Base-by-base conservation (phyloP, 768 basidiomycete genomes). In the Tulasnella sp. region DNA sequence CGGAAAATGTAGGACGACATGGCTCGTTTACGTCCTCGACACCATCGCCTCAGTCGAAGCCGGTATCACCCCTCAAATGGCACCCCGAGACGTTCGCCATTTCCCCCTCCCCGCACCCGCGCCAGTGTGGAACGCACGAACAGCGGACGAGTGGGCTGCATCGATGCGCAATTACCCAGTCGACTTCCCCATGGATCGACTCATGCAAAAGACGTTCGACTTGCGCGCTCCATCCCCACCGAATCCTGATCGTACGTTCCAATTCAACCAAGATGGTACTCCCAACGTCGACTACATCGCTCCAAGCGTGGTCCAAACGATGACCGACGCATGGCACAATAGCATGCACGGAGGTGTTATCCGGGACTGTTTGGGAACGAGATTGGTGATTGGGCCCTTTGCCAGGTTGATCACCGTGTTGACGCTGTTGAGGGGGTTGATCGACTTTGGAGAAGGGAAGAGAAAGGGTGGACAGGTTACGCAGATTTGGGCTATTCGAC, bases 41-140 rank as follows among this genome's bases (percentile, higher is more conserved):
- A 85, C 85, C 2, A 79, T 87, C 38, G 84, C 84, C 19, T 83
- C 84, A 9, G 80, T 87, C 75, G 86, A 87, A 77, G 82, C 85
- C 46, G 84, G 83, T 46, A 83, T 84, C 75, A 83, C 82, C 16
- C 83, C 83, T 31, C 82, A 83, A 72, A 81, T 86, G 2, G 75
- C 81, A 7, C 79, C 84, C 0, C 81, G 79, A 73, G 86, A 86
- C 48, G 34, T 86, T 1, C 82, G 83, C 19, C 76, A 82, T 44
- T 73, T 87, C 62, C 86, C 86, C 0, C 82, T 86, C 0, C 86
- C 86, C 9, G 85, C 85, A 3, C 82, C 86, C 3, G 85, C 86
- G 76, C 81, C 83, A 8, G 71, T 86, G 3, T 87, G 86, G 86
- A 82, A 82, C 73, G 86, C 86, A 14, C 80, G 79, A 1, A 83